Base-by-base conservation (phyloP, 257 asterid genomes). In the Solanum gandarillasii region DNA sequence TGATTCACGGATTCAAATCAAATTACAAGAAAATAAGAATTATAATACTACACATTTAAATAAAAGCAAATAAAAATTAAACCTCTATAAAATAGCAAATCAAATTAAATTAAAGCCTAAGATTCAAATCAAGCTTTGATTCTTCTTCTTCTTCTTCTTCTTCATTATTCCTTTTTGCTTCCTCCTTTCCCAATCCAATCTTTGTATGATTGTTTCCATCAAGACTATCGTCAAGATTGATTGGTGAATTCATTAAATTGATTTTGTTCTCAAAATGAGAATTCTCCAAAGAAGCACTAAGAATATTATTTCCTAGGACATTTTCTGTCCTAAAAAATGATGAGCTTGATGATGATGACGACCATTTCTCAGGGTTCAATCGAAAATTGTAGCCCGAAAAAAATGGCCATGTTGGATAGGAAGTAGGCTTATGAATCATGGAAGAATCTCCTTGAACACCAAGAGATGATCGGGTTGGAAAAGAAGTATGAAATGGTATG, bases 371-470 rank as follows among this genome's bases (percentile, higher is more conserved):
- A 0, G 87, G 91, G 12, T 86, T 83, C 12, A 39, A 73, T n/a
- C 87, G 91, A 13, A 78, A 89, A 13, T 87, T 86, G 12, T 48
- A 87, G 12, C 83, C 78, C 5, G 89, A 72, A 5, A 89, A 87
- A 0, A 89, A 46, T 21, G 91, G n/a, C 93, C 90, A 90, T 1
- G 90, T 89, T 2, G 75, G 75, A 32, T 89, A 90, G 12, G 92
- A 38, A 73, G 89, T 87, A 84, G 92, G 90, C 76, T 94, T 92
- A 14, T 90, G 95, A 48, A 90, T 88, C 91, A 89, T 85, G 7
- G 94, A 92, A 8, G 85, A 41, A 20, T 91, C 92, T 0, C 89
- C 12, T 88, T 92, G 90, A 38, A 93, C 87, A 23, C 96, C 96
- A 21, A 90, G 93, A 4, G 91, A 78, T 84, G 84, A 25, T 8